Conservation (phyloP, 768 basidiomycete species). For the Termitomyces sp. region DNA sequence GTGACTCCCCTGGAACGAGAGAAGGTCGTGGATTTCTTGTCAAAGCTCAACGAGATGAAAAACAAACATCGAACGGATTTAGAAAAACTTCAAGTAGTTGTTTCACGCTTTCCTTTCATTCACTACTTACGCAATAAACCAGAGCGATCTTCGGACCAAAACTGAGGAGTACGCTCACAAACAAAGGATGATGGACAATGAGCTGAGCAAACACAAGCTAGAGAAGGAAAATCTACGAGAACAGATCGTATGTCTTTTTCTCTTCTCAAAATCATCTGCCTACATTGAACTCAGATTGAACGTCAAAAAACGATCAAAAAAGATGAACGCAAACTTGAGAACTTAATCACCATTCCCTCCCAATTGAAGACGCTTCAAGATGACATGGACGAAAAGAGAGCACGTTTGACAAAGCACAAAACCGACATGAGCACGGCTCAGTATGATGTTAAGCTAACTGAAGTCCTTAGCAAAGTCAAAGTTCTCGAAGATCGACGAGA, state of each 20-base stretch:
- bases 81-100: slow-evolving; percentile 62
- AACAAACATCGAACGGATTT: slow-evolving; percentile 59
- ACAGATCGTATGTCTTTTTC: slow-evolving; percentile 48
- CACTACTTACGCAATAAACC: not conserved
- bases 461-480: slow-evolving; percentile 52
- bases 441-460: slow-evolving; percentile 60
- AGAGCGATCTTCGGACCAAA: slow-evolving; percentile 55
- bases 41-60: slow-evolving; percentile 60
- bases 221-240: slow-evolving; percentile 50
- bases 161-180: slow-evolving; percentile 66
- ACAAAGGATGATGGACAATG: slow-evolving; percentile 52
- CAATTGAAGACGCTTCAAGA: slow-evolving; percentile 50
- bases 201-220: slow-evolving; percentile 50
- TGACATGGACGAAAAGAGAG: slow-evolving; percentile 70
- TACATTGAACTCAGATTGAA: slow-evolving; percentile 37
- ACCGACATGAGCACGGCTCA: slow-evolving; percentile 54
- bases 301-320: slow-evolving; percentile 47
- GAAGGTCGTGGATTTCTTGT: slow-evolving; percentile 71
- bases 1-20: slow-evolving; percentile 66
- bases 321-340: slow-evolving; percentile 56
- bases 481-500: slow-evolving; percentile 70
- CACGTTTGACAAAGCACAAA: slow-evolving; percentile 57
- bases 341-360: slow-evolving; percentile 48
- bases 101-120: not conserved
- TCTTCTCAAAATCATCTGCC: not conserved